These are phyloP conservation scores for Tolypocladium tropicale DNA, from an alignment of 2,329 filamentous ascomycete genomes.

Conservation along the genomic window DNA sequence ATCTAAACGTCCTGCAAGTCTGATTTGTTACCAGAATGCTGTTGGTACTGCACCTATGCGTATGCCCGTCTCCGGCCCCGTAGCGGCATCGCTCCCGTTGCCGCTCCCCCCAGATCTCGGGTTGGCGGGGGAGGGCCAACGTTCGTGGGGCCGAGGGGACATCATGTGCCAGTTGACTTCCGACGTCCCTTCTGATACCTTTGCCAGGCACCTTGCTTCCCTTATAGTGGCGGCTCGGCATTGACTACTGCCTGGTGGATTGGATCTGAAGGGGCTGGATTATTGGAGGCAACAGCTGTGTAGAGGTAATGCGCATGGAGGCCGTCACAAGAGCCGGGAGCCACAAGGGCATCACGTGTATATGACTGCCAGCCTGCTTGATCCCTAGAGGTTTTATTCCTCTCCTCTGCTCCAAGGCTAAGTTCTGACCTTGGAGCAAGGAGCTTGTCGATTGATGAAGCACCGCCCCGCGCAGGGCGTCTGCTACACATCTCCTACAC, in stretches of 20 bases:
- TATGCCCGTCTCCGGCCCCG: not conserved
- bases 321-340: too few species aligned
- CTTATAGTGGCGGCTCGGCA: too few species aligned
- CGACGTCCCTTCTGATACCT: too few species aligned
- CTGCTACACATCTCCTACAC: conserved; percentile 8
- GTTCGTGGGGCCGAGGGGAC: too few species aligned
- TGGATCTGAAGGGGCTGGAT: not conserved
- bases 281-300: not conserved
- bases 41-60: not conserved
- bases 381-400: too few species aligned
- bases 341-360: not conserved
- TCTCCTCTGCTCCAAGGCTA: not conserved
- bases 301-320: not conserved
- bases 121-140: too few species aligned
- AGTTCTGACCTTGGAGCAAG: not conserved
- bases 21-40: not conserved
- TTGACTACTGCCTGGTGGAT: too few species aligned
- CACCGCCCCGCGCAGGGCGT: not conserved
- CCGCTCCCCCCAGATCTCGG: not conserved
- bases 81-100: not conserved
- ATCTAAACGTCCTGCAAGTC: too few species aligned
- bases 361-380: not conserved
- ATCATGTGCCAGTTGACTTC: too few species aligned
- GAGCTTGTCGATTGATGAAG: not conserved
- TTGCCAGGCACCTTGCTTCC: too few species aligned